Evolutionary conservation across 805 yeast genomes (phyloP).

Genomic region (Zygosaccharomyces gambellarensis): DNA sequence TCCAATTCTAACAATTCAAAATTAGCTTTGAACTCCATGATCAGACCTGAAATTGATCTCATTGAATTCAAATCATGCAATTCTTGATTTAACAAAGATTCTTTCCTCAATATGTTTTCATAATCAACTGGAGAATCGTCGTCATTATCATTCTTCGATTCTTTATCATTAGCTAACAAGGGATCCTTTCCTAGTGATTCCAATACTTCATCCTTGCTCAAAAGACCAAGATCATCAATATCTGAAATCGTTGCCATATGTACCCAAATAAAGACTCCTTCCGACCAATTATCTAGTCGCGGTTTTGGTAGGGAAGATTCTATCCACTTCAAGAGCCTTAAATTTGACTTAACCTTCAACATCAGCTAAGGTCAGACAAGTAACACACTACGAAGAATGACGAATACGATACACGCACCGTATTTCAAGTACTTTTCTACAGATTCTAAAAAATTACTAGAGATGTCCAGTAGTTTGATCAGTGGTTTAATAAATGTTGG

Average conservation of each 20-base stretch:
- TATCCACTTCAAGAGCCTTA: too few species aligned
- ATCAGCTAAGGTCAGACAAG: neutral
- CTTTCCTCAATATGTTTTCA: slow-evolving; percentile 15
- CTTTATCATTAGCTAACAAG: neutral
- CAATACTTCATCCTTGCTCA: slow-evolving; percentile 1
- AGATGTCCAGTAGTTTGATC: slow-evolving; percentile 15
- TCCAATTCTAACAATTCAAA: slow-evolving; percentile 28
- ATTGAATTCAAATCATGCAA: slow-evolving; percentile 20
- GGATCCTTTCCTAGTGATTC: slow-evolving; percentile 8
- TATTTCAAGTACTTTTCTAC: neutral
- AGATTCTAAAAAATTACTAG: neutral
- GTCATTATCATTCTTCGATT: neutral
- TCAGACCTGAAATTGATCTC: slow-evolving; percentile 19
- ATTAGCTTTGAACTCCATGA: slow-evolving; percentile 30
- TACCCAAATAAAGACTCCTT: neutral
- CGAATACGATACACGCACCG: too few species aligned
- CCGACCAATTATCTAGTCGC: neutral
- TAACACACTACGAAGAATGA: neutral
- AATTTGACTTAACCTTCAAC: neutral
- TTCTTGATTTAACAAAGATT: slow-evolving; percentile 17
- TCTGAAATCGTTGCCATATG: neutral
- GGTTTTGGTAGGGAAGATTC: too few species aligned
- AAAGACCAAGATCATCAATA: neutral
- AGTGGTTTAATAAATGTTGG: slow-evolving; percentile 41
- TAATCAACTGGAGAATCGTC: neutral